These are phyloP conservation scores for Alternaria ventricosa DNA, from an alignment of 2,329 filamentous ascomycete genomes.

Conservation along the genomic window DNA sequence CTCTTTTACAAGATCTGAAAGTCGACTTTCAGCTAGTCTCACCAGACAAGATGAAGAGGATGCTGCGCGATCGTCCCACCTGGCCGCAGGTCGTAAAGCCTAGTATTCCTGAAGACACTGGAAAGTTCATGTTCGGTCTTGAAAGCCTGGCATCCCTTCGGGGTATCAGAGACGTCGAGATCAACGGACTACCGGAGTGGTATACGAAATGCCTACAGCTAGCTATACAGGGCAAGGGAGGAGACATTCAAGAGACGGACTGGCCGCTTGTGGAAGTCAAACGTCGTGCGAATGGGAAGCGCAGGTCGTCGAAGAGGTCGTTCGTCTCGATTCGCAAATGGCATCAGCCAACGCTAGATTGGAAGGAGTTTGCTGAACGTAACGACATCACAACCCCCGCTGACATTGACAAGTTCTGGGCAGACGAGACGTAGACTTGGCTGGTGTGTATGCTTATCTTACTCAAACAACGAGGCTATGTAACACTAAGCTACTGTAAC, in stretches of 20 bases:
- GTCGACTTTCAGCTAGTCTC: conserved; percentile 3
- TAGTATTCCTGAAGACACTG: background rate
- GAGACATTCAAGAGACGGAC: conserved; percentile 19
- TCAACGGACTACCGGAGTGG: conserved; percentile 27
- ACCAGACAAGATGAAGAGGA: background rate
- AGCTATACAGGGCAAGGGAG: conserved; percentile 28
- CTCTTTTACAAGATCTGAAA: conserved; percentile 20
- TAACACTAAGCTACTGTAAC: background rate
- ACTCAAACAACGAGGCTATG: background rate
- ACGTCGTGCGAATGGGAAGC: background rate
- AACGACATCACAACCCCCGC: conserved; percentile 21
- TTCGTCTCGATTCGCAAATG: conserved; percentile 19
- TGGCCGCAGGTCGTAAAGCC: background rate
- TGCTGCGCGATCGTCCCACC: background rate
- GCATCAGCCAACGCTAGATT: conserved; percentile 30
- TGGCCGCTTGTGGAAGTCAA: conserved; percentile 23
- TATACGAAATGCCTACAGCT: conserved; percentile 26
- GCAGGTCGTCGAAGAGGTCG: background rate
- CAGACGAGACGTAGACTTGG: background rate
- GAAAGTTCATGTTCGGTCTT: conserved; percentile 24
- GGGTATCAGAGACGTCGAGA: conserved; percentile 23
- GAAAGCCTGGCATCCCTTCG: conserved; percentile 24
- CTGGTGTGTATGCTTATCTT: background rate
- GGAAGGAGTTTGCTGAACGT: conserved; percentile 31
- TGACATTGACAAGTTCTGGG: conserved; percentile 11